Evolutionary conservation across 129 eudicot genomes (phyloP).

Genomic region (Mikania micrantha): DNA sequence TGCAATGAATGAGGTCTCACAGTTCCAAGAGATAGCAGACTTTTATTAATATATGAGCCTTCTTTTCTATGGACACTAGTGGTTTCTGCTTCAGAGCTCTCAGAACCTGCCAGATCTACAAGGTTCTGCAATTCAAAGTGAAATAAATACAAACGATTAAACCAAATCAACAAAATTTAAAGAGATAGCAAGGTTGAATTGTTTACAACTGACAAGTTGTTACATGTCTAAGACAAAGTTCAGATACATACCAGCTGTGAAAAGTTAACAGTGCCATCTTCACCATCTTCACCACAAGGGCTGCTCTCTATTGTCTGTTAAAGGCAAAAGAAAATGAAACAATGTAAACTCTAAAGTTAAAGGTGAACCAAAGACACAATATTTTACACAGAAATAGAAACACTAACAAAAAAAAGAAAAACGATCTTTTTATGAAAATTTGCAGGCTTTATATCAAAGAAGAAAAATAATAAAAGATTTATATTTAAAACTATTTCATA

Average conservation of each 20-base stretch:
- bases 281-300: slow-evolving; percentile 72
- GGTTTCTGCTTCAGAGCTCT: slow-evolving; percentile 96
- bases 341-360: not conserved
- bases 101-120: slow-evolving; percentile 99
- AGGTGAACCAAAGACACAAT: too few species aligned
- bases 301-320: slow-evolving; percentile 94
- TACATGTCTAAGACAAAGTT: slow-evolving; percentile 12
- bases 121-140: slow-evolving; percentile 71
- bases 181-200: not conserved
- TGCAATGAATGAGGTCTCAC: slow-evolving; percentile 58
- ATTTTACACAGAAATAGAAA: not conserved
- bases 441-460: slow-evolving; percentile 1
- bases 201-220: too few species aligned
- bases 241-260: slow-evolving; percentile 73
- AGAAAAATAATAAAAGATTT: slow-evolving; percentile 1
- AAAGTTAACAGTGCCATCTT: slow-evolving; percentile 85
- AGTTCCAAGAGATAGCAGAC: slow-evolving; percentile 97
- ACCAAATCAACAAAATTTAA: slow-evolving; percentile 2
- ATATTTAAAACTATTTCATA: not conserved
- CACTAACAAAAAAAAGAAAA: not conserved
- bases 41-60: slow-evolving; percentile 91
- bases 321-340: slow-evolving; percentile 15
- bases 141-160: slow-evolving; percentile 16
- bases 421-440: not conserved
- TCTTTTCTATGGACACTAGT: slow-evolving; percentile 80